Conservation (phyloP, 805 yeast species). For the Candida xiaguanensis region DNA sequence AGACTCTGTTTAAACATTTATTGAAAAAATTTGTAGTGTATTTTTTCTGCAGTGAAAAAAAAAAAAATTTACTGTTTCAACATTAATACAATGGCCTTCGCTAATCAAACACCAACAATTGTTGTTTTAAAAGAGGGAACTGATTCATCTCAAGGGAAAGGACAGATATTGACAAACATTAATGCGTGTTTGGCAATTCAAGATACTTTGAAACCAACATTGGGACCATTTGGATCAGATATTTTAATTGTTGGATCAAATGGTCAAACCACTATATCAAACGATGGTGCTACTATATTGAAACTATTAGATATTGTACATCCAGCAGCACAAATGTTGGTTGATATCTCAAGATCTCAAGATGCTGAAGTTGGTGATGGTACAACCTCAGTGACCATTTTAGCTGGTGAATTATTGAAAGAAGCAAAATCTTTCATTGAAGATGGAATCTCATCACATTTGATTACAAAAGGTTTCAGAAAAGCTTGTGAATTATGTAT, state of each 20-base stretch:
- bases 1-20: constrained; percentile 1
- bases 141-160: constrained; percentile 93
- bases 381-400: constrained; percentile 91
- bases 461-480: constrained; percentile 83
- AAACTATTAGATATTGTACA: constrained; percentile 92
- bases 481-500: constrained; percentile 78
- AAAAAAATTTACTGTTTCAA: background rate
- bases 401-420: constrained; percentile 92
- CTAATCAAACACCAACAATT: constrained; percentile 95
- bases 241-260: constrained; percentile 79
- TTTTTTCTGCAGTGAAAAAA: no score
- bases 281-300: constrained; percentile 96
- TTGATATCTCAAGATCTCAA: constrained; percentile 92
- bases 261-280: constrained; percentile 91
- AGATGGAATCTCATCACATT: constrained; percentile 91
- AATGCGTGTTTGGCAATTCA: constrained; percentile 97
- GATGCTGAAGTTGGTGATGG: constrained; percentile 99
- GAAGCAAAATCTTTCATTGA: constrained; percentile 89
- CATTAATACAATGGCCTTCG: constrained; percentile 62
- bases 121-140: constrained; percentile 98
- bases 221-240: constrained; percentile 97
- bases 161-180: constrained; percentile 91
- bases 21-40: constrained; percentile 3
- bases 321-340: constrained; percentile 96
- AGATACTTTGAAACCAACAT: constrained; percentile 89